Evolutionary conservation across 164 flowering plant species (phyloP).

Genomic region (Aristolochia fimbriata): DNA sequence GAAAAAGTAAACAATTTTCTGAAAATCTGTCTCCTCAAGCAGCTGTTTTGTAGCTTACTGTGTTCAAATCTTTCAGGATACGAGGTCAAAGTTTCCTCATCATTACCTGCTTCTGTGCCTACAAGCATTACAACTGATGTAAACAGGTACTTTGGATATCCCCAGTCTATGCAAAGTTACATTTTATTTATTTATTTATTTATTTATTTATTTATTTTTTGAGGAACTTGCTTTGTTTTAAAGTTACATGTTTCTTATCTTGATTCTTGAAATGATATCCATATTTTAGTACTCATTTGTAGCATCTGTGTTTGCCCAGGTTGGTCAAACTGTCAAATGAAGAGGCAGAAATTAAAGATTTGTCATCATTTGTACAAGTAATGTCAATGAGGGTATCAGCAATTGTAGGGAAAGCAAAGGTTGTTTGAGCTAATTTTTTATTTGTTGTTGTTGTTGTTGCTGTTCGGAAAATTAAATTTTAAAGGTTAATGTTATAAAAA

Average conservation of each 20-base stretch:
- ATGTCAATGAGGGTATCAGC: conserved; percentile 26
- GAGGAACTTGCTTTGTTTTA: too few relatives aligned
- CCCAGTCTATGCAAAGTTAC: too few relatives aligned
- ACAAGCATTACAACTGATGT: conserved; percentile 34
- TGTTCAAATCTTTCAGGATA: conserved; percentile 34
- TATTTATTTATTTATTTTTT: too few relatives aligned
- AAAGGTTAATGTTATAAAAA: background rate
- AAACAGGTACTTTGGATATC: conserved; percentile 40
- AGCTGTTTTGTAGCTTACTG: conserved; percentile 1
- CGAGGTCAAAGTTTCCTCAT: conserved; percentile 54
- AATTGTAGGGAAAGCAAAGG: conserved; percentile 57
- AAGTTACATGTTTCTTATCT: too few relatives aligned
- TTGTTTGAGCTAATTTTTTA: conserved; percentile 11
- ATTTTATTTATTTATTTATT: too few relatives aligned
- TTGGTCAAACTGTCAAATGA: conserved; percentile 25
- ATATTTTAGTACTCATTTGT: background rate
- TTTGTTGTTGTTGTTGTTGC: conserved; percentile 2
- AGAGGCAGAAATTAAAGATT: conserved; percentile 33
- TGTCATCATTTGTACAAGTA: conserved; percentile 30
- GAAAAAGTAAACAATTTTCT: background rate
- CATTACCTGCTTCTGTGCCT: conserved; percentile 33
- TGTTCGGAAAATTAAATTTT: background rate
- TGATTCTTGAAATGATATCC: too few relatives aligned
- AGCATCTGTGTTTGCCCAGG: conserved; percentile 19
- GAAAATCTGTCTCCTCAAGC: background rate